These are phyloP conservation scores for Roridomyces roridus DNA, from an alignment of 768 basidiomycete genomes.

Conservation along the genomic window DNA sequence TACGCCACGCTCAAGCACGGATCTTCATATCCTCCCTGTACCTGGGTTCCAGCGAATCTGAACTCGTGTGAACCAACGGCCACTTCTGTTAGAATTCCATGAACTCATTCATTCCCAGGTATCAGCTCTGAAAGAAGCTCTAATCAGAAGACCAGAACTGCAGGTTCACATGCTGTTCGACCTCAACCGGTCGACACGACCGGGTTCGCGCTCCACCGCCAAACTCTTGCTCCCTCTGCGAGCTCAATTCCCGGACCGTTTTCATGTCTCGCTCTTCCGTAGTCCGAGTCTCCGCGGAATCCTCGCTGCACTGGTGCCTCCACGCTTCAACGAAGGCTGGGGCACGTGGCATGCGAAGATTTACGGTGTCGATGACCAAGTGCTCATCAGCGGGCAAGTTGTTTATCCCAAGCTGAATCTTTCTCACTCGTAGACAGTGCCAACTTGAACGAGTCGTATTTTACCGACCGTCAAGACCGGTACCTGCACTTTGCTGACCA, in stretches of 20 bases:
- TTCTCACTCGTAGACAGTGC: conserved; percentile 58
- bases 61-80: conserved; percentile 71
- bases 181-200: conserved; percentile 78
- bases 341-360: conserved; percentile 98
- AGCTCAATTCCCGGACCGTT: conserved; percentile 70
- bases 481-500: conserved; percentile 79
- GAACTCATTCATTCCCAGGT: conserved; percentile 55
- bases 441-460: conserved; percentile 92
- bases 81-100: neutral
- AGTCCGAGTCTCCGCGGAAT: conserved; percentile 84
- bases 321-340: conserved; percentile 97
- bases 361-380: conserved; percentile 91
- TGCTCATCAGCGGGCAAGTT: conserved; percentile 88
- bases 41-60: conserved; percentile 78
- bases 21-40: conserved; percentile 93
- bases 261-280: conserved; percentile 83
- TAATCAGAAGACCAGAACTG: conserved; percentile 65
- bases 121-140: conserved; percentile 62
- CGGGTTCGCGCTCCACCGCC: conserved; percentile 71
- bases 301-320: conserved; percentile 80
- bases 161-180: conserved; percentile 80
- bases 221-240: conserved; percentile 76
- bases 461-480: conserved; percentile 93
- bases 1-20: conserved; percentile 75
- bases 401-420: neutral